Percentiles rank a stretch among this genome's conserved stretches.
Conservation (phyloP, 805 yeast genomes). For the Wickerhamiella kurtzmanii region DNA sequence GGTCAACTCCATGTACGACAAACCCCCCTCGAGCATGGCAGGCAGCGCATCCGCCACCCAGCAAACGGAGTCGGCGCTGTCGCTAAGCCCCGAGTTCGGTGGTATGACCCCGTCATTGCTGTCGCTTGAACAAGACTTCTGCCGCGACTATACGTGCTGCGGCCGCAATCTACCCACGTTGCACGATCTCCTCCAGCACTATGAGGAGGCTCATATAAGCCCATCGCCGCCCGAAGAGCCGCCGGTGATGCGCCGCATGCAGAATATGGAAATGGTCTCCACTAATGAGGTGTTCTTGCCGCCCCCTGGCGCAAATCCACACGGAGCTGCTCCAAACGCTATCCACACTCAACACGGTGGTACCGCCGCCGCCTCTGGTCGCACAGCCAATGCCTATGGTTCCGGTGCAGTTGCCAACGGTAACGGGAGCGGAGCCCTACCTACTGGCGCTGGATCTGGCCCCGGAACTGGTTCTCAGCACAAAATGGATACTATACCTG, state of each 20-base stretch:
- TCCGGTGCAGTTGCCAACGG: too few relatives aligned
- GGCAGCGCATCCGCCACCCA: neutral
- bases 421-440: too few relatives aligned
- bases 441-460: too few relatives aligned
- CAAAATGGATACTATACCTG: neutral
- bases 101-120: constrained; percentile 31
- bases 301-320: neutral
- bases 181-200: constrained; percentile 86
- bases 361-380: too few relatives aligned
- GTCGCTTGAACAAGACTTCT: constrained; percentile 86
- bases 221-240: constrained; percentile 37
- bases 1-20: constrained; percentile 18
- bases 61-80: neutral
- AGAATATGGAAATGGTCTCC: constrained; percentile 71
- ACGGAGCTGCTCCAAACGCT: neutral
- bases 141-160: constrained; percentile 93
- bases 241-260: constrained; percentile 28
- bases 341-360: neutral
- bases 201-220: constrained; percentile 87
- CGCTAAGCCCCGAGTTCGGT: neutral
- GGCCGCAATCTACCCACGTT: constrained; percentile 84
- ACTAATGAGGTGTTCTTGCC: constrained; percentile 81
- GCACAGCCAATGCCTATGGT: too few relatives aligned
- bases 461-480: too few relatives aligned
- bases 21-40: constrained; percentile 4